phyloP scores from a whole-genome alignment of 176 grass and related monocot genomes.

The Aegilops speltoides region DNA sequence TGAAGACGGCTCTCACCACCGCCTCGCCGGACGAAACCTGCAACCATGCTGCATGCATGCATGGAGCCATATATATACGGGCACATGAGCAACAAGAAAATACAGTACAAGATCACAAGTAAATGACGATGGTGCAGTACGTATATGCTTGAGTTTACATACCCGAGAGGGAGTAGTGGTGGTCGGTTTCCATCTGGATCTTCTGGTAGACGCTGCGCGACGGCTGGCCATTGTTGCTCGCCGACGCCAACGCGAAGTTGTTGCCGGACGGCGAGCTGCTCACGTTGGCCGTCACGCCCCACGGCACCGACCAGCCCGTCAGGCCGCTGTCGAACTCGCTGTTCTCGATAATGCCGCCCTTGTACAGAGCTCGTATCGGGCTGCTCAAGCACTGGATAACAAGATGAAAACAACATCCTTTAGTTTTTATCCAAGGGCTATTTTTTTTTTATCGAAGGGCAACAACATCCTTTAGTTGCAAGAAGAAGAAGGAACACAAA shows the following conservation, averaged over 20 bases:
- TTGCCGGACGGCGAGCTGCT: constrained; percentile 32
- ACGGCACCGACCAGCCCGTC: constrained; percentile 51
- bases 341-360: constrained; percentile 69
- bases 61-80: background rate
- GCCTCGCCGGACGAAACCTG: constrained; percentile 43
- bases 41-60: constrained; percentile 46
- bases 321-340: constrained; percentile 63
- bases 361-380: constrained; percentile 54
- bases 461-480: background rate
- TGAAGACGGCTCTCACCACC: constrained; percentile 51
- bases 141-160: background rate
- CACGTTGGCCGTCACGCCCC: constrained; percentile 28
- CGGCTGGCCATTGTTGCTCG: background rate
- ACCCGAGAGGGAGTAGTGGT: constrained; percentile 70
- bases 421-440: too few relatives aligned
- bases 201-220: constrained; percentile 64
- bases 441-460: too few relatives aligned
- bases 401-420: background rate
- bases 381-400: constrained; percentile 57
- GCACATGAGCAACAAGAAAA: too few relatives aligned
- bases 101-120: too few relatives aligned
- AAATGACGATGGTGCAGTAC: background rate
- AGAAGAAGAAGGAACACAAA: too few relatives aligned
- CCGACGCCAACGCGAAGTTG: background rate
- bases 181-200: constrained; percentile 45